Base-by-base conservation (phyloP, 768 basidiomycete species). In the Cytidiella melzeri region DNA sequence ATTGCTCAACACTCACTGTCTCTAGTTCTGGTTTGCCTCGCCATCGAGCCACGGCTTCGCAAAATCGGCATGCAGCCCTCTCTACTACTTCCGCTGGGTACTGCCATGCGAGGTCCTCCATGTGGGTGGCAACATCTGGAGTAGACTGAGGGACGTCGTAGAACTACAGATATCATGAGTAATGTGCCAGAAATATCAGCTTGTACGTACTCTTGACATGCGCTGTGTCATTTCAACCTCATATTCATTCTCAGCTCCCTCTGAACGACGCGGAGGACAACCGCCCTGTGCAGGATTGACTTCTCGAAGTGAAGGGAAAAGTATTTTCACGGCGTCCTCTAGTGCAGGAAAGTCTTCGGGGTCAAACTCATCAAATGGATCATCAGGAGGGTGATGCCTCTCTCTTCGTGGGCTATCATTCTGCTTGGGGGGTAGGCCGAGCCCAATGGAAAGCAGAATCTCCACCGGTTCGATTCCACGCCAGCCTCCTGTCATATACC, bases 51-150 rank as follows among this genome's bases (percentile, higher is more conserved):
- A 92, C 74, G 28, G 87, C 87, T 61, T 92, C 89, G 59, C 83
- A 89, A 59, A 87, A 92, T 43, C 87, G 71, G 4, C 89, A 72
- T 0, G 85, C 80, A 24, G 84, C 82, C 18, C 87, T 75, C 59
- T 92, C 89, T 13, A 91, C 77, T 19, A 87, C 83, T 57, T 92
- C 87, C 1, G 84, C 81, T 25, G 90, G 87, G 61, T 83, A 92
- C 57, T 81, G 79, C 79, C 83, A 84, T 1, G 87, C 85, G 3
- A 87, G 69, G 55, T 81, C 69, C 60, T 88, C 86, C 80, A 91
- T 80, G 56, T 91, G 87, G 1, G 83, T 85, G 3, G 84, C 77
- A 20, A 91, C 71, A 61, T 91, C 87, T 0, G 83, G 83, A 0
- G 84, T 84, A 15, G 80, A 73, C 5, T 71, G 65, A 7, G 87